Evolutionary conservation across 371 early-diverging fungal genomes (phyloP).

Genomic region (Thermomucor indicae-seudaticae): DNA sequence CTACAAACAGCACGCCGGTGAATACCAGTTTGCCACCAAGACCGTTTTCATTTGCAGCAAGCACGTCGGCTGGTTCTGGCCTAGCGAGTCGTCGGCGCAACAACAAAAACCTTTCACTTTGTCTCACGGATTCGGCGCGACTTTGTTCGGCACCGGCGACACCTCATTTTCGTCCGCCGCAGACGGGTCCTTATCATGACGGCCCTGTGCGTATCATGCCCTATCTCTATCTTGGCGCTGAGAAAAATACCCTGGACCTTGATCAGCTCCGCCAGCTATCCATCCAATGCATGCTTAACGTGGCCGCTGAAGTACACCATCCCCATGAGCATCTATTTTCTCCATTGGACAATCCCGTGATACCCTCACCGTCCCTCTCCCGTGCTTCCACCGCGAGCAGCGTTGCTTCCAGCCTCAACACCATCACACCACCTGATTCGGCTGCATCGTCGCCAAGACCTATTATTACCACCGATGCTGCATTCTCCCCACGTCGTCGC

Average conservation of each 20-base stretch:
- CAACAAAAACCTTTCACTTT: constrained; percentile 35
- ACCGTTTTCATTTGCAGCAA: constrained; percentile 10
- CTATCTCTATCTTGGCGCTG: constrained; percentile 69
- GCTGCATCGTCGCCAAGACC: not conserved
- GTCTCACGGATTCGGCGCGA: constrained; percentile 17
- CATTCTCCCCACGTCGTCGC: not conserved
- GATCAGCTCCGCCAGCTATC: constrained; percentile 35
- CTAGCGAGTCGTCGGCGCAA: constrained; percentile 23
- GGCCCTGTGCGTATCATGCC: constrained; percentile 63
- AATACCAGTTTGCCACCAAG: constrained; percentile 5
- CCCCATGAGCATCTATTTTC: constrained; percentile 29
- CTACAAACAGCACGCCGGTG: constrained; percentile 11
- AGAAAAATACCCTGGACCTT: constrained; percentile 50
- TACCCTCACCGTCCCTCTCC: constrained; percentile 33
- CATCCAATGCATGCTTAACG: constrained; percentile 68
- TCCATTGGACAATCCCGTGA: constrained; percentile 14
- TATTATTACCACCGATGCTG: not conserved
- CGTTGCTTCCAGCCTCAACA: constrained; percentile 22
- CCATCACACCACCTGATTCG: constrained; percentile 1
- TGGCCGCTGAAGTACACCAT: constrained; percentile 69
- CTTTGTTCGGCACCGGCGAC: constrained; percentile 10
- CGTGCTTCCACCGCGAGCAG: constrained; percentile 27
- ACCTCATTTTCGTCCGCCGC: constrained; percentile 5
- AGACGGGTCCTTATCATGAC: constrained; percentile 33
- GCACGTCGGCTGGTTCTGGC: constrained; percentile 14